phyloP scores from a whole-genome alignment of 2,329 filamentous ascomycete species.

The Pestalotiopsis sp. region DNA sequence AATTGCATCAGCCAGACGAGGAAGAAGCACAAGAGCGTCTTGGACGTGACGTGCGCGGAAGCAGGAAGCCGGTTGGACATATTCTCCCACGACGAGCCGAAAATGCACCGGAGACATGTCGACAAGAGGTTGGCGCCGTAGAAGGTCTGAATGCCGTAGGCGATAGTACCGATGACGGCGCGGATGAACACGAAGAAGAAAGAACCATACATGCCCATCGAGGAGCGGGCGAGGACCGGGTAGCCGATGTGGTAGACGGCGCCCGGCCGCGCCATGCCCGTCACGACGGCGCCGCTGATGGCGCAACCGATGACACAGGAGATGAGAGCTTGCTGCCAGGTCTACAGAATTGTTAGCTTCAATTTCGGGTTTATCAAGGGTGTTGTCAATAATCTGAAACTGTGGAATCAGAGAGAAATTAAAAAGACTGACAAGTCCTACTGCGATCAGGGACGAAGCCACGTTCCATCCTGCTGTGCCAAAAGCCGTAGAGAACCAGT shows the following conservation, averaged over 20 bases:
- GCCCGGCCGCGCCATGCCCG: slow-evolving; percentile 24
- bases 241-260: slow-evolving; percentile 29
- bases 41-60: slow-evolving; percentile 33
- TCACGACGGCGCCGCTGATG: slow-evolving; percentile 21
- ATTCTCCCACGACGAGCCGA: slow-evolving; percentile 32
- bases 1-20: slow-evolving; percentile 39
- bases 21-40: slow-evolving; percentile 38
- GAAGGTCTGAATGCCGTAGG: slow-evolving; percentile 23
- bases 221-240: slow-evolving; percentile 37
- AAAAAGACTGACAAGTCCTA: slow-evolving; percentile 18
- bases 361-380: background rate
- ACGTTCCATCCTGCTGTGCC: slow-evolving; percentile 31
- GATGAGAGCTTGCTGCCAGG: slow-evolving; percentile 28
- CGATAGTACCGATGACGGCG: slow-evolving; percentile 31
- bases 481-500: slow-evolving; percentile 16
- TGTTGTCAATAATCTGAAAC: background rate
- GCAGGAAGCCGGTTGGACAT: slow-evolving; percentile 33
- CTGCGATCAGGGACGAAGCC: slow-evolving; percentile 27
- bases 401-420: background rate
- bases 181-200: slow-evolving; percentile 40
- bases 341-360: background rate
- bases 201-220: slow-evolving; percentile 44
- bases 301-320: slow-evolving; percentile 25
- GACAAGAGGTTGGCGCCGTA: slow-evolving; percentile 25
- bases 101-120: slow-evolving; percentile 32